Conservation (phyloP, 306 rosid genomes). For the Biancaea sappan region DNA sequence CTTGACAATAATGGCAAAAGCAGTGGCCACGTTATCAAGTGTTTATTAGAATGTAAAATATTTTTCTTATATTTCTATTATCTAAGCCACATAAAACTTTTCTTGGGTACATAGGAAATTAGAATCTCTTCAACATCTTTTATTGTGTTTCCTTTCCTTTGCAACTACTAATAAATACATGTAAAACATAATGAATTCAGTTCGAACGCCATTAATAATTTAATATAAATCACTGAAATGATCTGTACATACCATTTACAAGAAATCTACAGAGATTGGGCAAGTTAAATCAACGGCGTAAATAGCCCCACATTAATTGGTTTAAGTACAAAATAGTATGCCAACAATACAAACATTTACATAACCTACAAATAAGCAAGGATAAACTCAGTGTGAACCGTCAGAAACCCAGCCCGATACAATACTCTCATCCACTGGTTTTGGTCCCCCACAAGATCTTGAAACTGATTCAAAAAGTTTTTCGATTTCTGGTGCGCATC, state of each 20-base stretch:
- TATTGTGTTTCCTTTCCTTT: no score
- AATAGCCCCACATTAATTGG: not conserved
- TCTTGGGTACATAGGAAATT: no score
- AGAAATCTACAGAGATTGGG: not conserved
- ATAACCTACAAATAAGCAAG: not conserved
- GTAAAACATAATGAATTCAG: no score
- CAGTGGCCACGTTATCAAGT: no score
- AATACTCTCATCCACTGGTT: constrained; percentile 90
- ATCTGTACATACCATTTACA: not conserved
- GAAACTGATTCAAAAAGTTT: constrained; percentile 96
- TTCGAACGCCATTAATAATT: no score
- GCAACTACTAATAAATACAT: no score
- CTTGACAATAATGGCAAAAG: no score
- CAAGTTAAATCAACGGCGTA: not conserved
- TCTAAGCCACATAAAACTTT: no score
- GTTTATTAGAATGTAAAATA: no score
- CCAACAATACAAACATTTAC: not conserved
- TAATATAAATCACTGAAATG: no score
- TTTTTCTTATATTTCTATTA: no score
- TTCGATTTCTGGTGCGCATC: constrained; percentile 97
- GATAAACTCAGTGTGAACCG: constrained; percentile 36
- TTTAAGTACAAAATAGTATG: not conserved
- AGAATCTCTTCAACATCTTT: no score
- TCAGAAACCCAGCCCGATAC: constrained; percentile 84
- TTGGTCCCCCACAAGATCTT: constrained; percentile 95